Evolutionary conservation across 2,329 filamentous ascomycete species (phyloP).

Genomic region (Colletotrichum cuscutae): DNA sequence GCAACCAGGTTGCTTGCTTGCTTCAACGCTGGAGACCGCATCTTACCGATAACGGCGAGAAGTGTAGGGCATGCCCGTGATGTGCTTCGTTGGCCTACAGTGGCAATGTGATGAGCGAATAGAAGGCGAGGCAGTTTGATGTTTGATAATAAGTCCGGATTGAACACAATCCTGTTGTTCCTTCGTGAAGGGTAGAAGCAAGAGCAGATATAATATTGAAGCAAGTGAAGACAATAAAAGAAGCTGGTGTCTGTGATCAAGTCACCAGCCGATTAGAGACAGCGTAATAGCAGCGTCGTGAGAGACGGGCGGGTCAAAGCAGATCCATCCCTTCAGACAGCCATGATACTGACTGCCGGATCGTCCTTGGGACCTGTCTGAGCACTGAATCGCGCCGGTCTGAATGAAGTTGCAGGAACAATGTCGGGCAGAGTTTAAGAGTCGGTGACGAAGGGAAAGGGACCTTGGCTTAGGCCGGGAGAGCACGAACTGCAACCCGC

Average conservation of each 20-base stretch:
- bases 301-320: conserved; percentile 28
- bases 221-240: not conserved
- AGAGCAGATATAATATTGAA: not conserved
- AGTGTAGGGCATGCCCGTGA: not conserved
- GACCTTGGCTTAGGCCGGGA: not conserved
- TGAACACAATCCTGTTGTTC: not conserved
- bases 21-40: conserved; percentile 25
- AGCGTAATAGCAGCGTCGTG: not conserved
- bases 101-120: not conserved
- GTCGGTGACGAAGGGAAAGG: conserved; percentile 10
- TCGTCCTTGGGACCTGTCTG: not conserved
- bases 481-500: conserved; percentile 14
- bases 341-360: conserved; percentile 5
- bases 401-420: not conserved
- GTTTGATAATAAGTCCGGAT: not conserved
- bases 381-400: not conserved
- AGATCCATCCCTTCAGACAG: conserved; percentile 28
- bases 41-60: not conserved
- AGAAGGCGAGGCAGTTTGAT: not conserved
- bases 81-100: not conserved
- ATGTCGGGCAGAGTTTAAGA: not conserved
- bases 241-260: not conserved
- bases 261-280: conserved; percentile 5
- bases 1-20: conserved; percentile 25
- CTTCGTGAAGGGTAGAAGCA: not conserved